Evolutionary conservation across 1,284 basidiomycete species (phyloP).

Genomic region (Fomitopsis schrenkii): DNA sequence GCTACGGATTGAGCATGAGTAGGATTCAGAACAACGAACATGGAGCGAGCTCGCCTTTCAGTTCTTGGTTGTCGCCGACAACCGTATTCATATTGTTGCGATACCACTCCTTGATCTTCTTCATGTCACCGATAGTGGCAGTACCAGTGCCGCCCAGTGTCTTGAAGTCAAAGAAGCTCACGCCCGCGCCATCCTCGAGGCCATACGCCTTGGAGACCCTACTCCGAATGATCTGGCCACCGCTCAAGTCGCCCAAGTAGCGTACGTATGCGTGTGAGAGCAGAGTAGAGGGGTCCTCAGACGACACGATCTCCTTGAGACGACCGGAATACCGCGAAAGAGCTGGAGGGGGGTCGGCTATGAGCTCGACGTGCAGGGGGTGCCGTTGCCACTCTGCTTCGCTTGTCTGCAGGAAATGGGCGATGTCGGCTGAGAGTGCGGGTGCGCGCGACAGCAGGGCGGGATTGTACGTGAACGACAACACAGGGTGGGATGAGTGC

Average conservation of each 20-base stretch:
- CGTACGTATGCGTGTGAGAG: conserved; percentile 81
- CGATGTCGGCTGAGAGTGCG: conserved; percentile 63
- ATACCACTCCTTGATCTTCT: conserved; percentile 77
- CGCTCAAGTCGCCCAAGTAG: conserved; percentile 84
- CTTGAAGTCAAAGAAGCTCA: conserved; percentile 74
- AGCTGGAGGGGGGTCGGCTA: conserved; percentile 42
- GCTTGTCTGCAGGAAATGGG: conserved; percentile 54
- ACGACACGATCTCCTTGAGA: conserved; percentile 40
- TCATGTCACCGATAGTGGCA: conserved; percentile 55
- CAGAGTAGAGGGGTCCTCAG: conserved; percentile 49
- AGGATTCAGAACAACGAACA: background rate
- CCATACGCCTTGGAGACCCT: conserved; percentile 64
- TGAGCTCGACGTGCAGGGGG: conserved; percentile 44
- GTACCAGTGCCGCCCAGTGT: conserved; percentile 42
- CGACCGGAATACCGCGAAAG: conserved; percentile 52
- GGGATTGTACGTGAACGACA: conserved; percentile 72
- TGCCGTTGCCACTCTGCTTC: conserved; percentile 52
- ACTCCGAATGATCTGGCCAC: conserved; percentile 73
- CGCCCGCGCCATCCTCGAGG: conserved; percentile 51
- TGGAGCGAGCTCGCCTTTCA: conserved; percentile 46
- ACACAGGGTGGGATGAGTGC: conserved; percentile 56
- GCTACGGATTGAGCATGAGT: conserved; percentile 22
- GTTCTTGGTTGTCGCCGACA: conserved; percentile 46
- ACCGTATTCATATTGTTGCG: conserved; percentile 70
- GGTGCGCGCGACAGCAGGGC: conserved; percentile 59